Base-by-base conservation (phyloP, 768 basidiomycete species). In the Arthromyces matolae region DNA sequence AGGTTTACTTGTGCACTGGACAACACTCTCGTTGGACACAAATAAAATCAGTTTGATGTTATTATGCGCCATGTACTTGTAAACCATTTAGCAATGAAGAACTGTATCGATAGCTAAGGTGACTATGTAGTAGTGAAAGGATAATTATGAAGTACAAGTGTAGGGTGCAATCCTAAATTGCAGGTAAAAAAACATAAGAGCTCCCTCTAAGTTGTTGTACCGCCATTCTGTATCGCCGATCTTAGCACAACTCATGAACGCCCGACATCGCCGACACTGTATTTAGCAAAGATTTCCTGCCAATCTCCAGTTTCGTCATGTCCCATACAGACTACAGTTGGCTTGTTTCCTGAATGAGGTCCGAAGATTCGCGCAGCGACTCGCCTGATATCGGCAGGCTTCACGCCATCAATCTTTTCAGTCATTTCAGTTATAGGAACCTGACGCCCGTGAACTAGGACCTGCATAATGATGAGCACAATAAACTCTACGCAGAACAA, bases 351-450 rank as follows among this genome's bases (percentile, higher is more conserved):
- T 2, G 76, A 80, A 25, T 77, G 67, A 0, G 78, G 77, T 14
- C 86, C 81, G 60, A 95, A 88, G 22, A 96, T 66, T 22, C 85
- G 80, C 19, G 70, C 71, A 4, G 92, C 93, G 9, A 93, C 91
- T 18, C 83, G 78, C 48, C 76, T 81, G 24, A 97, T 71, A 49
- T 86, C 84, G 35, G 80, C 75, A 1, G 82, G 62, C 7, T 81
- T 81, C 47, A 97, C 81, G 29, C 73, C 70, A 65, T 93, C 90
- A 51, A 97, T 89, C 60, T 84, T 84, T 5, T 77, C 81, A 42
- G 84, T 85, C 94, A 97, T 97, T 65, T 97, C 93, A 8, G 80
- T 73, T n/a, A 93, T 75, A 12, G 89, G 82, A 33, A 96, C 78
- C 64, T 89, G 93, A 57, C 88, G 82, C 48, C 83, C 78, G 58